These are phyloP conservation scores for Fusarium penzigii DNA, from an alignment of 2,329 filamentous ascomycete species.

Conservation along the genomic window DNA sequence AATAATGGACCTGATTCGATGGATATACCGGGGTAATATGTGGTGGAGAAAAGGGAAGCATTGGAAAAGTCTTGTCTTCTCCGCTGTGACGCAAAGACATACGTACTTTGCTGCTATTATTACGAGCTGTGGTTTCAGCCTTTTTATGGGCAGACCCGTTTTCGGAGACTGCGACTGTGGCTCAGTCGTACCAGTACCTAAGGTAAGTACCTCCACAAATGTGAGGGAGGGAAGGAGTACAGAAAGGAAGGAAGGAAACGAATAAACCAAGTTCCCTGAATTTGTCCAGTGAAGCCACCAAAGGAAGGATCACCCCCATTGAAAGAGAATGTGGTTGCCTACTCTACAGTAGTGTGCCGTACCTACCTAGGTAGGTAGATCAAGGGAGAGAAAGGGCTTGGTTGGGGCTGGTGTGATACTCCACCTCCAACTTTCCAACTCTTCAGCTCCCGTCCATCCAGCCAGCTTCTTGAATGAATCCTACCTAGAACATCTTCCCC, in stretches of 20 bases:
- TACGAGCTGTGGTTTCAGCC: neutral
- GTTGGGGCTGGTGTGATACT: neutral
- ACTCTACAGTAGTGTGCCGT: neutral
- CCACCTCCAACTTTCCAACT: neutral
- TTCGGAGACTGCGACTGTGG: neutral
- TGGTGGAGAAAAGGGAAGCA: slow-evolving; percentile 11
- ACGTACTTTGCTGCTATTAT: slow-evolving; percentile 11
- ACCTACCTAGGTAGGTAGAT: neutral
- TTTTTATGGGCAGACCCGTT: neutral
- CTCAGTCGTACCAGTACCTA: neutral
- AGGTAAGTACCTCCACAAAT: too few relatives aligned
- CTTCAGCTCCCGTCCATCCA: neutral
- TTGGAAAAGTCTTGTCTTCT: neutral
- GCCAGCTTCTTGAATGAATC: too few relatives aligned
- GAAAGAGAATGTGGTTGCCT: neutral
- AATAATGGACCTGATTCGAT: too few relatives aligned
- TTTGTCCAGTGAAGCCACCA: too few relatives aligned
- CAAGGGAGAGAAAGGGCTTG: neutral
- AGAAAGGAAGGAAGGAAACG: too few relatives aligned
- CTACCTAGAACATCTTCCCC: too few relatives aligned
- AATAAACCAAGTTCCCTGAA: too few relatives aligned
- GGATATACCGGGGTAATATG: neutral
- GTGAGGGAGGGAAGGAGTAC: too few relatives aligned
- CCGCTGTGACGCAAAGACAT: slow-evolving; percentile 24
- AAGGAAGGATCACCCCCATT: too few relatives aligned